Evolutionary conservation across 768 basidiomycete species (phyloP).

Genomic region (Naganishia vaughanmartiniae): DNA sequence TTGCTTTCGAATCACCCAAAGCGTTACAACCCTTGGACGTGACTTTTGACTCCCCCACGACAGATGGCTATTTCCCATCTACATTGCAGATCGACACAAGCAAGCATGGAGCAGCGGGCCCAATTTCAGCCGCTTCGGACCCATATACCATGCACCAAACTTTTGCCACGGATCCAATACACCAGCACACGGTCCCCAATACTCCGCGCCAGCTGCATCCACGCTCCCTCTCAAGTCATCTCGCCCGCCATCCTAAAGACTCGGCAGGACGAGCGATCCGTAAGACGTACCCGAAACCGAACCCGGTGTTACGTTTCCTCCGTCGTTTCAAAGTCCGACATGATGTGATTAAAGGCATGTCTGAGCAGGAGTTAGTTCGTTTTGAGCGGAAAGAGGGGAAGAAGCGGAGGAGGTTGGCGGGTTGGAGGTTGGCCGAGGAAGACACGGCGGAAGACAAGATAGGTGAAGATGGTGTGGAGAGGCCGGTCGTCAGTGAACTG

Average conservation of each 20-base stretch:
- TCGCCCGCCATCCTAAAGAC: conserved; percentile 53
- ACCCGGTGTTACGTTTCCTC: conserved; percentile 42
- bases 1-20: background rate
- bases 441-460: conserved; percentile 58
- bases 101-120: background rate
- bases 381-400: conserved; percentile 39
- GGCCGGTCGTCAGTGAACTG: conserved; percentile 62
- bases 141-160: conserved; percentile 14
- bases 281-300: conserved; percentile 54
- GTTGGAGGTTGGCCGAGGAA: conserved; percentile 50
- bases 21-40: background rate
- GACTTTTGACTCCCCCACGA: background rate
- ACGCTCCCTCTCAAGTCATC: conserved; percentile 52
- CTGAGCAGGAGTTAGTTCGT: conserved; percentile 34
- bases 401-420: conserved; percentile 44
- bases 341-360: conserved; percentile 47
- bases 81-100: background rate
- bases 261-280: conserved; percentile 54
- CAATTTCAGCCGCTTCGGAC: background rate
- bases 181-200: conserved; percentile 7
- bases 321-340: conserved; percentile 52
- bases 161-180: conserved; percentile 9
- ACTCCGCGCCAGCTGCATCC: conserved; percentile 26
- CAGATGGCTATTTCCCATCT: conserved; percentile 17
- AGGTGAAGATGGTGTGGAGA: conserved; percentile 56